Conservation (phyloP, 1,284 basidiomycete species). For the Tranzscheliella williamsii region DNA sequence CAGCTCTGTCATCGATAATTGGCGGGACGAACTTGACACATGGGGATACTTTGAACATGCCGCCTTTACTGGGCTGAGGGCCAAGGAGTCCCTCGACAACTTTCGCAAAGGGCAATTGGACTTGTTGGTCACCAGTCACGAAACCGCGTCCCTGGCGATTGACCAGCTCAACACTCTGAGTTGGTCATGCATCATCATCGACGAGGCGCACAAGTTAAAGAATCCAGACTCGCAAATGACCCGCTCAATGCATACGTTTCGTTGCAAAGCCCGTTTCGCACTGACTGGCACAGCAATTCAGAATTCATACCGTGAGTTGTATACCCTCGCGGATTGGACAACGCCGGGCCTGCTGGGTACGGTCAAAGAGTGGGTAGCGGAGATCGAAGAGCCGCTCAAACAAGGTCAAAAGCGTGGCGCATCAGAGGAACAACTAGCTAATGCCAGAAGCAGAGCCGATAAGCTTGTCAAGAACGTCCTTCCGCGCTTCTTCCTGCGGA, state of each 20-base stretch:
- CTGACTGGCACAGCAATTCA: slow-evolving; percentile 82
- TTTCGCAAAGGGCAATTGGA: slow-evolving; percentile 79
- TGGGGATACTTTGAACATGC: slow-evolving; percentile 62
- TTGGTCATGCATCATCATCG: slow-evolving; percentile 66
- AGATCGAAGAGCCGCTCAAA: slow-evolving; percentile 64
- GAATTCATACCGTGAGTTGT: slow-evolving; percentile 80
- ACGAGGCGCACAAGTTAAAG: slow-evolving; percentile 81
- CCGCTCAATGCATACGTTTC: slow-evolving; percentile 69
- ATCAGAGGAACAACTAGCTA: slow-evolving; percentile 69
- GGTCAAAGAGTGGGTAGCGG: slow-evolving; percentile 26
- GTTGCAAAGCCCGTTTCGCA: slow-evolving; percentile 71
- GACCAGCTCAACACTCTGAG: slow-evolving; percentile 72
- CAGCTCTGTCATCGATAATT: slow-evolving; percentile 75
- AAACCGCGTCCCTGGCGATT: slow-evolving; percentile 65
- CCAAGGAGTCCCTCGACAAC: slow-evolving; percentile 12
- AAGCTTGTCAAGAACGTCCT: slow-evolving; percentile 70
- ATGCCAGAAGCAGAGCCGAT: slow-evolving; percentile 60
- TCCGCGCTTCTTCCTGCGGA: slow-evolving; percentile 75
- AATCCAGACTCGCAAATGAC: slow-evolving; percentile 70
- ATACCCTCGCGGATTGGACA: slow-evolving; percentile 65
- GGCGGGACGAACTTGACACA: slow-evolving; percentile 77
- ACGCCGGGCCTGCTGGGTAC: slow-evolving; percentile 29
- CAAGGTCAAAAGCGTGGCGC: slow-evolving; percentile 69
- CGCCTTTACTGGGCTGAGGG: slow-evolving; percentile 14
- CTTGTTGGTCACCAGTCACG: slow-evolving; percentile 22